phyloP scores from a whole-genome alignment of 2,329 filamentous ascomycete species.

The Claviceps sp. region DNA sequence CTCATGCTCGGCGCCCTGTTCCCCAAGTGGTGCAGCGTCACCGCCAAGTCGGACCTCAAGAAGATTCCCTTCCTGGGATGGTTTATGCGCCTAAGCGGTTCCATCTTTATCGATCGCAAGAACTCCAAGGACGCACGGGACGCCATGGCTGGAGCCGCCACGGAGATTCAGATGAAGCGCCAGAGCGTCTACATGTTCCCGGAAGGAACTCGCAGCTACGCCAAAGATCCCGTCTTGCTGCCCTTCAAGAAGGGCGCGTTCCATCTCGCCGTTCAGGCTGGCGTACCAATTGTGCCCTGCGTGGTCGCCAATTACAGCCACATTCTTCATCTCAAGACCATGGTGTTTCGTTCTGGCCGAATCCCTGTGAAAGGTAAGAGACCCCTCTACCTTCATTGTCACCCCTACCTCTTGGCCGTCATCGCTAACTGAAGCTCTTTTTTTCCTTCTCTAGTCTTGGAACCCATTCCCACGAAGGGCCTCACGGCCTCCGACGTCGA shows the following conservation, averaged over 20 bases:
- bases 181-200: constrained; percentile 81
- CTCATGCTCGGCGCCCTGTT: constrained; percentile 82
- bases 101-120: constrained; percentile 88
- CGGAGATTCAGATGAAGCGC: constrained; percentile 57
- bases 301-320: constrained; percentile 71
- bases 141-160: constrained; percentile 72
- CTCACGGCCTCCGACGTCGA: constrained; percentile 68
- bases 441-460: constrained; percentile 43
- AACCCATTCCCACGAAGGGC: constrained; percentile 64
- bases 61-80: constrained; percentile 76
- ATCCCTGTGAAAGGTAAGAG: constrained; percentile 62
- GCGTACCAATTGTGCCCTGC: constrained; percentile 82
- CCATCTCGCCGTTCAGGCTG: constrained; percentile 85
- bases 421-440: background rate
- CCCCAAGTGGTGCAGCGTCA: constrained; percentile 82
- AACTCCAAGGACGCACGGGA: constrained; percentile 71
- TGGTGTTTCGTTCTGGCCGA: constrained; percentile 52
- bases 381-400: too few species aligned
- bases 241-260: constrained; percentile 99
- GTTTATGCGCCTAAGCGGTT: constrained; percentile 83
- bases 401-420: background rate
- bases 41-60: constrained; percentile 76
- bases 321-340: constrained; percentile 49
- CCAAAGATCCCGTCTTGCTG: constrained; percentile 64
- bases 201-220: constrained; percentile 87